Evolutionary conservation across 257 asterid species (phyloP).

Genomic region (Cruciata laevipes): DNA sequence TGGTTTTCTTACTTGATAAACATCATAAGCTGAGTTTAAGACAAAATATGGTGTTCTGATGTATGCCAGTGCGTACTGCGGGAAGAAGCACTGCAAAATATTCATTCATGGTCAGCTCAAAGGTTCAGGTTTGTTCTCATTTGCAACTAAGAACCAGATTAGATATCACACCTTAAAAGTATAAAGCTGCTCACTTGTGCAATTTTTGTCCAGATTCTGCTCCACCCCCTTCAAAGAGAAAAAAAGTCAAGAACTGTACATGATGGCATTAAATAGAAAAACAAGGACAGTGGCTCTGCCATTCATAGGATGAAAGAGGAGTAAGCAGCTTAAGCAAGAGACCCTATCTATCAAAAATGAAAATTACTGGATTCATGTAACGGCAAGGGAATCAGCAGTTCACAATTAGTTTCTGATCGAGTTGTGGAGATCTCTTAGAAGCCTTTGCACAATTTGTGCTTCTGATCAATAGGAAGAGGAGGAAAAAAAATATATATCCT

Average conservation of each 20-base stretch:
- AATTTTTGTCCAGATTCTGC: slow-evolving; percentile 51
- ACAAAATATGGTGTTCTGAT: slow-evolving; percentile 75
- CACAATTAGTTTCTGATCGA: too few species aligned
- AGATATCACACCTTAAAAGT: slow-evolving; percentile 49
- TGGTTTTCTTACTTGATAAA: slow-evolving; percentile 70
- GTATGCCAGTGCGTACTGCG: slow-evolving; percentile 66
- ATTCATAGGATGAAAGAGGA: background rate
- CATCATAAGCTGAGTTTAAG: slow-evolving; percentile 88
- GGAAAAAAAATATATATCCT: too few species aligned
- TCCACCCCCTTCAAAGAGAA: slow-evolving; percentile 52
- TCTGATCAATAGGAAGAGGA: too few species aligned
- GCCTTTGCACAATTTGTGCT: too few species aligned
- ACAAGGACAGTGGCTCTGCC: background rate
- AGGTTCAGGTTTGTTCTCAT: slow-evolving; percentile 13
- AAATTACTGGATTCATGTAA: too few species aligned
- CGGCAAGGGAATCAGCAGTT: too few species aligned
- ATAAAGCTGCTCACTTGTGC: slow-evolving; percentile 44
- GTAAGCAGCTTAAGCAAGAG: too few species aligned
- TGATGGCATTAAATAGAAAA: background rate
- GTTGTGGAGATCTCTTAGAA: too few species aligned
- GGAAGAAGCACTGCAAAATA: slow-evolving; percentile 79
- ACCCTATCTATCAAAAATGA: too few species aligned
- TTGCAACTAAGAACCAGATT: slow-evolving; percentile 4
- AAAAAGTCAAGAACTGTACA: slow-evolving; percentile 4
- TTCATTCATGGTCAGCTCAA: slow-evolving; percentile 6